Percentiles rank a stretch among this genome's conserved stretches.
phyloP scores from a whole-genome alignment of 2,329 filamentous ascomycete species.

The Periglandula ipomoeae region DNA sequence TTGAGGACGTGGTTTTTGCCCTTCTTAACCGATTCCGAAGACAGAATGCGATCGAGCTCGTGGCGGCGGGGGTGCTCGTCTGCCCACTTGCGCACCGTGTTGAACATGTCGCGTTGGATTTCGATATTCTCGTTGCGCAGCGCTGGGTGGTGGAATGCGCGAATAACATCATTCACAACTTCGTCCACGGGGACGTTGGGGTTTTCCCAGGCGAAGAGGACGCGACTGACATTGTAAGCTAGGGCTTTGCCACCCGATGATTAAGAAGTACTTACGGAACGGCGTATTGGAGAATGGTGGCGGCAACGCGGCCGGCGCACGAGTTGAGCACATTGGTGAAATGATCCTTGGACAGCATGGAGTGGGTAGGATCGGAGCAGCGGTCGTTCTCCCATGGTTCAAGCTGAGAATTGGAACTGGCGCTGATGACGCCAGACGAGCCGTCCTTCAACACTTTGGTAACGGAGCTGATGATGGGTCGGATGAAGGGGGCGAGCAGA shows the following conservation, averaged over 20 bases:
- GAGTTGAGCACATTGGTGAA: slow-evolving; percentile 73
- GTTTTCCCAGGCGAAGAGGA: slow-evolving; percentile 92
- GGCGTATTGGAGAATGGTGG: slow-evolving; percentile 73
- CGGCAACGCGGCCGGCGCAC: slow-evolving; percentile 64
- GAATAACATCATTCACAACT: slow-evolving; percentile 70
- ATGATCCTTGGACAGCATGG: slow-evolving; percentile 76
- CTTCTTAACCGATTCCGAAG: slow-evolving; percentile 70
- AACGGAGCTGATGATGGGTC: slow-evolving; percentile 82
- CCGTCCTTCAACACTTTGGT: slow-evolving; percentile 79
- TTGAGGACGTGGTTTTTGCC: slow-evolving; percentile 68
- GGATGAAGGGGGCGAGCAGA: slow-evolving; percentile 81
- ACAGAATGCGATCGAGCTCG: slow-evolving; percentile 65
- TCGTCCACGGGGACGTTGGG: slow-evolving; percentile 72
- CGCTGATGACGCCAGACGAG: slow-evolving; percentile 59
- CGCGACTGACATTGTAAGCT: slow-evolving; percentile 31
- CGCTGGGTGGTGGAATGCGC: slow-evolving; percentile 85
- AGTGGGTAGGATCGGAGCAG: slow-evolving; percentile 73
- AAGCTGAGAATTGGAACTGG: slow-evolving; percentile 64
- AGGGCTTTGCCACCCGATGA: too few species aligned
- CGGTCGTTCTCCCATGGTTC: slow-evolving; percentile 70
- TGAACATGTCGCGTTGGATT: slow-evolving; percentile 82
- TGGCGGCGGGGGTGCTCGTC: slow-evolving; percentile 57
- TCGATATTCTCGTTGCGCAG: slow-evolving; percentile 66
- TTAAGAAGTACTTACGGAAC: slow-evolving; percentile 52
- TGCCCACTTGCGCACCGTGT: slow-evolving; percentile 74